Conservation (phyloP, 176 grass and related monocot species). For the Eragrostis nindensis region DNA sequence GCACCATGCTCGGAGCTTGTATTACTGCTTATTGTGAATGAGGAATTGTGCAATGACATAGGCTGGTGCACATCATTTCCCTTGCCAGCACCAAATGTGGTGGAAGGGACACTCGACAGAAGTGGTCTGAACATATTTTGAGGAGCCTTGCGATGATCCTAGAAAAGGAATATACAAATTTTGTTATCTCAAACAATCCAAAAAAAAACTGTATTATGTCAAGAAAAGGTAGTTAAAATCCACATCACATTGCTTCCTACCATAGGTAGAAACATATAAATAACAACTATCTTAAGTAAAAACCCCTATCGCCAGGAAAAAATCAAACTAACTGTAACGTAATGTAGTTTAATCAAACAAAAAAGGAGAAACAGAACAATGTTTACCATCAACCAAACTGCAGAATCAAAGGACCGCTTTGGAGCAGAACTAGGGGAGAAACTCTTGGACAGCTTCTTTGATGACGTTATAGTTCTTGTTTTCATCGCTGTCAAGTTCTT, state of each 20-base stretch:
- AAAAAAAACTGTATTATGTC: conserved; percentile 1
- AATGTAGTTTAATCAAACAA: conserved; percentile 16
- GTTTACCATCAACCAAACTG: conserved; percentile 85
- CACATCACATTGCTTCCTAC: neutral
- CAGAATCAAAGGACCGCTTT: conserved; percentile 85
- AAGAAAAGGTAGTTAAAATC: neutral
- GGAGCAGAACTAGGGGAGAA: conserved; percentile 65
- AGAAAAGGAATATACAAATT: conserved; percentile 34
- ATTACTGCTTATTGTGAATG: conserved; percentile 68
- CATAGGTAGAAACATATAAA: neutral
- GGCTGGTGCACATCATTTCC: conserved; percentile 43
- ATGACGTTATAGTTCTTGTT: conserved; percentile 62
- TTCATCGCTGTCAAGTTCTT: conserved; percentile 60
- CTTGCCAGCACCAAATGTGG: conserved; percentile 62
- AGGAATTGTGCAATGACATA: conserved; percentile 71
- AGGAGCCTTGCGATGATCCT: conserved; percentile 87
- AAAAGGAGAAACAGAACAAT: conserved; percentile 20
- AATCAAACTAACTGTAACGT: neutral
- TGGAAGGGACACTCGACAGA: conserved; percentile 80
- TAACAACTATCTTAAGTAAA: neutral
- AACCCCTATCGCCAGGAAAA: neutral
- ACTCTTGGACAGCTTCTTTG: conserved; percentile 75
- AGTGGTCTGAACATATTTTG: conserved; percentile 94
- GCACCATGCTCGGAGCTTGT: conserved; percentile 62
- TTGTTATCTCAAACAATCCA: conserved; percentile 27